These are phyloP conservation scores for Umbelopsis vinacea DNA, from an alignment of 192 early-diverging fungal genomes.

Conservation along the genomic window DNA sequence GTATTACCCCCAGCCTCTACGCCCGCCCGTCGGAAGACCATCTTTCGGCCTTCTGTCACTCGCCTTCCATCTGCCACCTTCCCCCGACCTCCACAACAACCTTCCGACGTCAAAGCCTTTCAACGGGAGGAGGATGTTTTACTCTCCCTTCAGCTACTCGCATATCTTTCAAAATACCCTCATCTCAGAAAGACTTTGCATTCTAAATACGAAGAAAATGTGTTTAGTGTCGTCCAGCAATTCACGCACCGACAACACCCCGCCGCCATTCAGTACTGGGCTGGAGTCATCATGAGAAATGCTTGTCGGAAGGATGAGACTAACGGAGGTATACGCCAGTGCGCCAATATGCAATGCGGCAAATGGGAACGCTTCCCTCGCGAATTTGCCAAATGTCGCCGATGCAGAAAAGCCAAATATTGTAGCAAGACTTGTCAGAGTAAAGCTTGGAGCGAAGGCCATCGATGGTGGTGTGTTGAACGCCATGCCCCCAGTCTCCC, in stretches of 20 bases:
- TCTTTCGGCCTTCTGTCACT: conserved; percentile 2
- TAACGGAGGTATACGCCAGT: conserved; percentile 71
- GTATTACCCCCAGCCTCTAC: conserved; percentile 8
- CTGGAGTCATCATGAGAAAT: conserved; percentile 79
- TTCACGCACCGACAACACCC: conserved; percentile 72
- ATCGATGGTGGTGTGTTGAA: conserved; percentile 82
- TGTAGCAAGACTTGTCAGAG: conserved; percentile 80
- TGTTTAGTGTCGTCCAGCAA: conserved; percentile 76
- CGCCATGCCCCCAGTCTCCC: conserved; percentile 22
- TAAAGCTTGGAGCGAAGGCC: conserved; percentile 78
- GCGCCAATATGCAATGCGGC: conserved; percentile 77
- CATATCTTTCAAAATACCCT: conserved; percentile 92
- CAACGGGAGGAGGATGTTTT: conserved; percentile 84
- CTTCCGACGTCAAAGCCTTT: conserved; percentile 42
- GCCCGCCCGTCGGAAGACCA: conserved; percentile 9
- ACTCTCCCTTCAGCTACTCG: conserved; percentile 85
- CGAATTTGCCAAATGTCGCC: conserved; percentile 86
- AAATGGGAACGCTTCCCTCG: conserved; percentile 74
- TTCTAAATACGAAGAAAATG: conserved; percentile 55
- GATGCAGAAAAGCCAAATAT: conserved; percentile 87
- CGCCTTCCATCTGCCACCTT: neutral
- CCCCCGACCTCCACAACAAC: neutral
- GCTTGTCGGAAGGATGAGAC: conserved; percentile 78
- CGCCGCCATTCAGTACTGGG: conserved; percentile 73
- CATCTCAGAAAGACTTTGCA: conserved; percentile 69